Percentiles rank a stretch among this genome's conserved stretches.
Evolutionary conservation across 2,329 filamentous ascomycete genomes (phyloP).

Genomic region (Stagonosporopsis vannaccii): DNA sequence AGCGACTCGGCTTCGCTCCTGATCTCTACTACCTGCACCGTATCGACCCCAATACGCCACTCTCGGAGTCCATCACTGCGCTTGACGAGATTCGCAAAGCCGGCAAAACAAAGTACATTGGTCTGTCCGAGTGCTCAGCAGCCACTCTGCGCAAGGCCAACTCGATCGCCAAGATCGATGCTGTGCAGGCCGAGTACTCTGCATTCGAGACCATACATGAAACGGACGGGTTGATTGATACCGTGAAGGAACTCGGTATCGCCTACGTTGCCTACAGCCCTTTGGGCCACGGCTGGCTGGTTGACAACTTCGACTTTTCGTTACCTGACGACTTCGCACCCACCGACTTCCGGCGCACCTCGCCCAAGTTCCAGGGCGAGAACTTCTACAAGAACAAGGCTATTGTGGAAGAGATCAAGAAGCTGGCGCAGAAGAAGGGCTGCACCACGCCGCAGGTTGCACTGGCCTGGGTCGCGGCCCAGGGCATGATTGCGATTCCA

Average conservation of each 20-base stretch:
- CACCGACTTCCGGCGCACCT: slow-evolving; percentile 40
- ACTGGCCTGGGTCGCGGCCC: slow-evolving; percentile 40
- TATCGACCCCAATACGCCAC: slow-evolving; percentile 45
- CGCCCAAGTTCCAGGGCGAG: slow-evolving; percentile 53
- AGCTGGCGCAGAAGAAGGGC: slow-evolving; percentile 53
- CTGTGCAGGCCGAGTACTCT: slow-evolving; percentile 61
- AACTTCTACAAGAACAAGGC: slow-evolving; percentile 43
- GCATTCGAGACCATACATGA: slow-evolving; percentile 57
- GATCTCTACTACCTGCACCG: slow-evolving; percentile 55
- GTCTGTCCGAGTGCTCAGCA: slow-evolving; percentile 55
- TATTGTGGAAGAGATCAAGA: slow-evolving; percentile 37
- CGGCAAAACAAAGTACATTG: slow-evolving; percentile 59
- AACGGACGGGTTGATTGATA: slow-evolving; percentile 39
- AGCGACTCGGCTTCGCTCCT: slow-evolving; percentile 47
- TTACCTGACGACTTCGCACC: slow-evolving; percentile 55
- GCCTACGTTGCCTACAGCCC: slow-evolving; percentile 46
- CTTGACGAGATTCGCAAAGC: slow-evolving; percentile 49
- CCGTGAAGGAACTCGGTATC: slow-evolving; percentile 50
- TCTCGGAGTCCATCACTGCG: slow-evolving; percentile 56
- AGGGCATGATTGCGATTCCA: slow-evolving; percentile 63
- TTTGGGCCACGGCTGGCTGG: slow-evolving; percentile 41
- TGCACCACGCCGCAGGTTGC: slow-evolving; percentile 65
- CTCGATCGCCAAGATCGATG: slow-evolving; percentile 54
- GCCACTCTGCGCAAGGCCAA: slow-evolving; percentile 57
- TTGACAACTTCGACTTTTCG: slow-evolving; percentile 28